A percentile compares a stretch with the other conserved stretches of the same genome.
These are phyloP conservation scores for Erodium trifolium DNA, from an alignment of 441 rosid species.

Conservation along the genomic window DNA sequence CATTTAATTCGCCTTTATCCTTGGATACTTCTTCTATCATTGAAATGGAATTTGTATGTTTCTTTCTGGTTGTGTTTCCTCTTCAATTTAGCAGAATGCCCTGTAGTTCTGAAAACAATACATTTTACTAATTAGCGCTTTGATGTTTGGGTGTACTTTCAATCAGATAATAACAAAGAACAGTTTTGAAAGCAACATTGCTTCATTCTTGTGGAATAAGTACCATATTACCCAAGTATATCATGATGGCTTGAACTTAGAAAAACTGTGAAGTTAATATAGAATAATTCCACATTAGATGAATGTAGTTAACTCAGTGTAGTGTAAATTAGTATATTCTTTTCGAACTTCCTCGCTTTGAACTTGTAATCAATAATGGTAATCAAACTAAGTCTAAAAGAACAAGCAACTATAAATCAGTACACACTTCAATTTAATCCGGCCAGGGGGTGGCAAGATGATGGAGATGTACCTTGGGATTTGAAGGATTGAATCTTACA, in stretches of 20 bases:
- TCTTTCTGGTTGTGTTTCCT: slow-evolving; percentile 8
- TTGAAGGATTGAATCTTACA: background rate
- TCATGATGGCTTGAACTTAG: background rate
- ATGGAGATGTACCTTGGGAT: background rate
- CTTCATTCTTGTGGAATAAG: background rate
- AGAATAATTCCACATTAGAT: background rate
- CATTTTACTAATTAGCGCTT: background rate
- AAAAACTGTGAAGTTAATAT: background rate
- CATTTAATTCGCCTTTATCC: slow-evolving; percentile 2
- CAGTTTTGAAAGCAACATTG: background rate
- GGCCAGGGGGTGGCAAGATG: background rate
- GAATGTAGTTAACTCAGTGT: background rate
- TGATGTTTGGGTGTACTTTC: background rate
- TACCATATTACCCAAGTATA: background rate
- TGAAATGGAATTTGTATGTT: background rate
- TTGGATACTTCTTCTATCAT: background rate
- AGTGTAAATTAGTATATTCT: slow-evolving; percentile 1
- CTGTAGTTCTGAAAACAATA: background rate
- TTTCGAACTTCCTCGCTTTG: background rate
- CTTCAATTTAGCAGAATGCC: background rate
- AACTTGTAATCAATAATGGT: background rate
- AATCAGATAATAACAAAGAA: background rate
- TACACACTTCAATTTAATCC: background rate
- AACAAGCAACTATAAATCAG: background rate
- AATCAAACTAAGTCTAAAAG: background rate